Evolutionary conservation across 192 early-diverging fungal genomes (phyloP), one percentile per base, ranked within the genome.

Genomic region (Cladochytrium replicatum): DNA sequence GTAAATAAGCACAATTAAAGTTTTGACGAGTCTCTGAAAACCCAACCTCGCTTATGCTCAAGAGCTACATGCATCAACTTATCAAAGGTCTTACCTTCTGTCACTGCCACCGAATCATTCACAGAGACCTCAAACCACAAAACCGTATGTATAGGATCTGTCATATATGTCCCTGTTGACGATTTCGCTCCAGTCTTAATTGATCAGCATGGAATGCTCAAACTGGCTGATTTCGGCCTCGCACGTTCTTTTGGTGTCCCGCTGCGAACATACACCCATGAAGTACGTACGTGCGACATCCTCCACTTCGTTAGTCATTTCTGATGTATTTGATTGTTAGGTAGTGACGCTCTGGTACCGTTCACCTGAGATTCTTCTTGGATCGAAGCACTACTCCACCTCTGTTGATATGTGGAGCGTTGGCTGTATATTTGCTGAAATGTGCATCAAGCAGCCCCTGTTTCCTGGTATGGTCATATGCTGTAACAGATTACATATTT

Each of bases 61-160:
- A 90, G 91, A 91, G 89, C 68, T 97, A 93, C 64, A 78, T 88
- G 68, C 73, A 78, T 57, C 95, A 99, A 66, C 69, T 99, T 7
- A 49, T 92, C 54, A 76, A 79, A 53, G 95, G 93, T 11, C 60
- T 99, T 13, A 66, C 74, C 26, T 95, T 83, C 70, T 97, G 93
- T 56, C 95, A 99, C 65, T 77, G 80, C 28, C 82, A 79, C 52
- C 77, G 95, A n/a, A 87, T 95, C 44, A 64, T 99, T 24, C 95
- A 99, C 66, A 81, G 95, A 11, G 95, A 99, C 60, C 68, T 99
- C 38, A 99, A 99, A 53, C 95, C 93, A n/a, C 92, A 97, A 68
- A 99, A 99, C 62, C 52, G 62, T 67, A 43, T 24, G 48, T 43
- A n/a, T n/a, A 8, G 26, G n/a, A 5, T 46, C 21, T 13, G 11